Evolutionary conservation across 2,329 filamentous ascomycete species (phyloP), one percentile per base, ranked within the genome.

Genomic region (Laburnicola sp.): DNA sequence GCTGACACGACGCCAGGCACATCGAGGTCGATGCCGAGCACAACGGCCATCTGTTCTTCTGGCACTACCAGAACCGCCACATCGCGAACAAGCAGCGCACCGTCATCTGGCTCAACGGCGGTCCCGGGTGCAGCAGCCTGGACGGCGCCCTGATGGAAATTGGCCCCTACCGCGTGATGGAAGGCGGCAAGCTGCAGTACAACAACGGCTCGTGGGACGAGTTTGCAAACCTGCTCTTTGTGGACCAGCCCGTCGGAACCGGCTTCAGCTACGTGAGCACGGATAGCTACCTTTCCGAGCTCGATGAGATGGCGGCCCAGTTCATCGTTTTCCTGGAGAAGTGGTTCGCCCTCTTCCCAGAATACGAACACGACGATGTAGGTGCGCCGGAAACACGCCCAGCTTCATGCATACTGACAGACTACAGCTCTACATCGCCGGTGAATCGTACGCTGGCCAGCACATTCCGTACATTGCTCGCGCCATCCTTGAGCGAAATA

Each of bases 171-270:
- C 82, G 94, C 58, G 77, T 99, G 50, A 87, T 88, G 67, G 83
- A 93, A 59, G 83, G 88, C 28, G 74, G 81, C 74, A 80, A 86
- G 65, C 77, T 99, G 50, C 79, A 79, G 51, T 86, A 90, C 71
- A 97, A 97, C 72, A 87, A 95, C 48, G 94, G 94, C n/a, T 92
- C 91, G 1, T 99, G 95, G 95, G 88, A 96, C 73, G 93, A 99
- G 76, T 99, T 97, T 68, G 91, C 94, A 58, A 99, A 99, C 66
- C 75, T 99, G 45, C 83, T 99, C 52, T 99, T 99, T 69, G 90
- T 99, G 53, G 94, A 99, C 69, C 95, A 97, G 69, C 94, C 94
- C 0, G 92, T 97, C 31, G 95, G 94, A 9, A 97, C 93, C 1
- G 94, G 94, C 2, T 99, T 89, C 77, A 99, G 94, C 75, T 97